phyloP scores from a whole-genome alignment of 306 rosid species.

The Elaeagnus macrophylla region DNA sequence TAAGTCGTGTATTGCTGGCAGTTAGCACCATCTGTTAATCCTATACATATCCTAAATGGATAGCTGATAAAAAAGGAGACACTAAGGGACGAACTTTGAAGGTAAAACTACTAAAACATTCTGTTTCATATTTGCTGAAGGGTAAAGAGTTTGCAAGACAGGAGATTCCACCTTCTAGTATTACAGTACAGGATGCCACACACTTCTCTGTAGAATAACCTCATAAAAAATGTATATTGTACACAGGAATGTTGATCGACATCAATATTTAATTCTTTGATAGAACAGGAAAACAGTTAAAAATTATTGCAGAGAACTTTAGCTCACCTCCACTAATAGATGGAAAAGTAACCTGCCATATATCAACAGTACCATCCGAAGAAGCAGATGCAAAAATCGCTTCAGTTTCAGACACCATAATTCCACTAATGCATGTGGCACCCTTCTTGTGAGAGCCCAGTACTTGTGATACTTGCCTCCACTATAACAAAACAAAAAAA shows the following conservation, averaged over 20 bases:
- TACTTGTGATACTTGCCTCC: conserved; percentile 65
- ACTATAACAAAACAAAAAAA: conserved; percentile 28
- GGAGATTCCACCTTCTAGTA: background rate
- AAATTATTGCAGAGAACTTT: background rate
- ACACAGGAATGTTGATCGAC: background rate
- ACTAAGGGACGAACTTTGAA: too few relatives aligned
- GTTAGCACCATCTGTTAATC: too few relatives aligned
- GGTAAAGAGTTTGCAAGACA: background rate
- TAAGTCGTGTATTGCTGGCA: too few relatives aligned
- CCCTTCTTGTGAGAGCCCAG: conserved; percentile 85
- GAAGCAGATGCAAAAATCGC: conserved; percentile 78
- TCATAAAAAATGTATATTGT: background rate
- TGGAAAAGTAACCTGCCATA: conserved; percentile 71
- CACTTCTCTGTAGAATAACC: background rate
- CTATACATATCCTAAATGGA: too few relatives aligned
- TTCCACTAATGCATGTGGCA: conserved; percentile 83
- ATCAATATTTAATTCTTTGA: background rate
- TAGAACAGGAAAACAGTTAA: conserved; percentile 6
- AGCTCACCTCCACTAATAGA: conserved; percentile 41
- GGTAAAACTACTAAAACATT: too few relatives aligned
- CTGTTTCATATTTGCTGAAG: too few relatives aligned
- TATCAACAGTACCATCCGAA: conserved; percentile 55
- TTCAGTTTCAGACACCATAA: conserved; percentile 61
- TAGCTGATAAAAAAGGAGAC: too few relatives aligned
- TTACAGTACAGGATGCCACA: background rate